These are phyloP conservation scores for Piper longum DNA, from an alignment of 164 flowering plant genomes.

Conservation along the genomic window DNA sequence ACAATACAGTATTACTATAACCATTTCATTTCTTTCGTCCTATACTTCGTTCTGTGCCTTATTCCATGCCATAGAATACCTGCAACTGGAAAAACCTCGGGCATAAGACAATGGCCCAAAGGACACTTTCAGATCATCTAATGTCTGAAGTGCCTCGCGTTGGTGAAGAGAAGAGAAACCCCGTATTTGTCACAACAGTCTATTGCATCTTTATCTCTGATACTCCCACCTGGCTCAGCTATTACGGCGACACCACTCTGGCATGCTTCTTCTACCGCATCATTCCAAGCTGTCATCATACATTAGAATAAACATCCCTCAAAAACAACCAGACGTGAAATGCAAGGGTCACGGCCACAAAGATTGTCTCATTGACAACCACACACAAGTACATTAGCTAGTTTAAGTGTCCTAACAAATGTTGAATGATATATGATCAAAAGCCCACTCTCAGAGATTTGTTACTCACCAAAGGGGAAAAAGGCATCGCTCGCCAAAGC, in stretches of 20 bases:
- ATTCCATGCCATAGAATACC: too few species aligned
- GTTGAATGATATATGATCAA: neutral
- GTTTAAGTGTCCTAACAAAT: neutral
- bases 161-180: constrained; percentile 73
- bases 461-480: constrained; percentile 85
- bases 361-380: neutral
- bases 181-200: constrained; percentile 92
- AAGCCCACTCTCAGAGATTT: neutral
- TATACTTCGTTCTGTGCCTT: too few species aligned
- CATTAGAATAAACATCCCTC: neutral
- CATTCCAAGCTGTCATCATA: constrained; percentile 72
- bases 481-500: constrained; percentile 98
- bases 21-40: too few species aligned
- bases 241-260: constrained; percentile 57
- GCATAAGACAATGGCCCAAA: neutral
- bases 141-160: constrained; percentile 88
- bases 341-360: neutral
- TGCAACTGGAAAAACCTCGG: neutral
- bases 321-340: too few species aligned
- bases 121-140: constrained; percentile 5
- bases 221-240: constrained; percentile 94
- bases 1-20: too few species aligned
- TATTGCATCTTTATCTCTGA: constrained; percentile 78
- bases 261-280: constrained; percentile 97
- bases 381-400: neutral